A percentile compares a stretch with the other conserved stretches of the same genome.
Evolutionary conservation across 495 filamentous ascomycete genomes (phyloP).

Genomic region (Aspergillus affinis): DNA sequence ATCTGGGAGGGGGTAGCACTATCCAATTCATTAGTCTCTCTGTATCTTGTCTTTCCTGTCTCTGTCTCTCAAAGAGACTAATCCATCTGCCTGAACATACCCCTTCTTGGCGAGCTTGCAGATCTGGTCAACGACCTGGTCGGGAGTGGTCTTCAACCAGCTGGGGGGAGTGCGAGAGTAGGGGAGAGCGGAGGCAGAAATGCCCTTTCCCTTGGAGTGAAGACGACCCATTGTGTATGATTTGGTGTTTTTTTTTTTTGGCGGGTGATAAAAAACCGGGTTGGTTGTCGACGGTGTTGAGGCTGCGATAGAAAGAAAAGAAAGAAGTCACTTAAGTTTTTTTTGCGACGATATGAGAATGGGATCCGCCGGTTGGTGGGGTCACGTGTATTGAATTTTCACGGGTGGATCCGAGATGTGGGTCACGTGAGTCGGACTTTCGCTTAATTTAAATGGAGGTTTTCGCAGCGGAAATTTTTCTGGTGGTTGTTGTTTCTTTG

Average conservation of each 20-base stretch:
- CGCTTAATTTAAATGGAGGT: constrained; percentile 10
- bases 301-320: background rate
- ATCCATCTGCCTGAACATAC: constrained; percentile 41
- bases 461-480: constrained; percentile 4
- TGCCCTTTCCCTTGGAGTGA: constrained; percentile 99
- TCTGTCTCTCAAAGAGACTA: constrained; percentile 38
- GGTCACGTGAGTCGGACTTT: background rate
- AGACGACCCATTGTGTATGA: constrained; percentile 86
- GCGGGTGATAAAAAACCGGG: background rate
- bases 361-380: background rate
- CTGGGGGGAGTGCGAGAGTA: constrained; percentile 89
- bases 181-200: constrained; percentile 88
- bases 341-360: background rate
- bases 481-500: constrained; percentile 2
- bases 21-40: background rate
- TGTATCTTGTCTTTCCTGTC: constrained; percentile 54
- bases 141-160: constrained; percentile 89
- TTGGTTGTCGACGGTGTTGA: constrained; percentile 2
- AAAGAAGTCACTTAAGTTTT: background rate
- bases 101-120: constrained; percentile 96
- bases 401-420: background rate
- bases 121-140: constrained; percentile 96
- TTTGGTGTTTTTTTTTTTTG: constrained; percentile 8
- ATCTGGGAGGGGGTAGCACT: constrained; percentile 95
- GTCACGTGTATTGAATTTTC: background rate